These are phyloP conservation scores for Ascochyta fabae DNA, from an alignment of 2,329 filamentous ascomycete genomes.

Conservation along the genomic window DNA sequence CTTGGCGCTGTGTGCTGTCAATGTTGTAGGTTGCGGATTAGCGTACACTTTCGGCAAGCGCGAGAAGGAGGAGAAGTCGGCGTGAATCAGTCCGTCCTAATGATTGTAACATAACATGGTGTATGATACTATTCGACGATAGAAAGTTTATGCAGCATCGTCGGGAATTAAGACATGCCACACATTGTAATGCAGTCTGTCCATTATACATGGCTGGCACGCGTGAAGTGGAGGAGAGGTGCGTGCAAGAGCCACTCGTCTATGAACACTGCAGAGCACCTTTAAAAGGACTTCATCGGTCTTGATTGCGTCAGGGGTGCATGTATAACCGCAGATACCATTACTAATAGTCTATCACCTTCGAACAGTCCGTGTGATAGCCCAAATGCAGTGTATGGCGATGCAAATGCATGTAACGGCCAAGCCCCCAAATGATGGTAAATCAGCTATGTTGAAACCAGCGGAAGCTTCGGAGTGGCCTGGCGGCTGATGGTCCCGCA, in stretches of 20 bases:
- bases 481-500: background rate
- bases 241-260: too few relatives aligned
- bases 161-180: too few relatives aligned
- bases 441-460: too few relatives aligned
- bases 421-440: background rate
- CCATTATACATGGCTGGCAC: too few relatives aligned
- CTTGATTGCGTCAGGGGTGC: too few relatives aligned
- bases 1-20: slow-evolving; percentile 58
- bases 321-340: background rate
- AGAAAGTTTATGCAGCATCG: too few relatives aligned
- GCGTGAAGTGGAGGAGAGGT: too few relatives aligned
- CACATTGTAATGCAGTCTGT: too few relatives aligned
- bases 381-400: background rate
- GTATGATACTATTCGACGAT: slow-evolving; percentile 3
- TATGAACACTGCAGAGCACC: too few relatives aligned
- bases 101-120: background rate
- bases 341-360: background rate
- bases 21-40: slow-evolving; percentile 59
- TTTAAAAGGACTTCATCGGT: too few relatives aligned
- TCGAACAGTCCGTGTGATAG: background rate
- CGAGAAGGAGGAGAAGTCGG: slow-evolving; percentile 41
- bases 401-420: background rate
- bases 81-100: background rate
- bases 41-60: slow-evolving; percentile 60
- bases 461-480: background rate